These are phyloP conservation scores for Paecilomyces niveus DNA, from an alignment of 2,329 filamentous ascomycete genomes.

Conservation along the genomic window DNA sequence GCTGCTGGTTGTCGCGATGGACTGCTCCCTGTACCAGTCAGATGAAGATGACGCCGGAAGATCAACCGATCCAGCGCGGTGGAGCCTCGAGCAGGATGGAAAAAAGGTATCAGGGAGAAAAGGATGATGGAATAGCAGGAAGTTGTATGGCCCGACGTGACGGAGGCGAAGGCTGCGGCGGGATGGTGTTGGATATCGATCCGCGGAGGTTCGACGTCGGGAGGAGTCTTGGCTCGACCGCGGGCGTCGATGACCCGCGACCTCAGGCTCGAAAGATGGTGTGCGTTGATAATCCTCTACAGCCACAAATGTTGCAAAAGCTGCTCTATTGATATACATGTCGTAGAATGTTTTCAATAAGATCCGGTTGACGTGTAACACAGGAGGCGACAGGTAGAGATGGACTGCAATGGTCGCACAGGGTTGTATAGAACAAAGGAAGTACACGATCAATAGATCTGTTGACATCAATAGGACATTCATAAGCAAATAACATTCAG, in stretches of 20 bases:
- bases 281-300: neutral
- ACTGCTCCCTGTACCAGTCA: neutral
- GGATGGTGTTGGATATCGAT: neutral
- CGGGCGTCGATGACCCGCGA: neutral
- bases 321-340: neutral
- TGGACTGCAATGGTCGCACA: neutral
- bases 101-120: neutral
- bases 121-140: neutral
- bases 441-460: neutral
- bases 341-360: neutral
- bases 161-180: neutral
- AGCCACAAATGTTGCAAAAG: neutral
- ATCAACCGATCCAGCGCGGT: neutral
- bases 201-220: neutral
- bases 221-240: neutral
- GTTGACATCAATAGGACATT: neutral
- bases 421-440: neutral
- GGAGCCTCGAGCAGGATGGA: neutral
- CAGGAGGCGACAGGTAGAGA: neutral
- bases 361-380: neutral
- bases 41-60: neutral
- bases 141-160: neutral
- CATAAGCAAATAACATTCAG: neutral
- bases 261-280: neutral
- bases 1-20: neutral